A percentile compares a stretch with the other conserved stretches of the same genome.
These are phyloP conservation scores for Cantharellus anzutake DNA, from an alignment of 768 basidiomycete genomes.

Conservation along the genomic window DNA sequence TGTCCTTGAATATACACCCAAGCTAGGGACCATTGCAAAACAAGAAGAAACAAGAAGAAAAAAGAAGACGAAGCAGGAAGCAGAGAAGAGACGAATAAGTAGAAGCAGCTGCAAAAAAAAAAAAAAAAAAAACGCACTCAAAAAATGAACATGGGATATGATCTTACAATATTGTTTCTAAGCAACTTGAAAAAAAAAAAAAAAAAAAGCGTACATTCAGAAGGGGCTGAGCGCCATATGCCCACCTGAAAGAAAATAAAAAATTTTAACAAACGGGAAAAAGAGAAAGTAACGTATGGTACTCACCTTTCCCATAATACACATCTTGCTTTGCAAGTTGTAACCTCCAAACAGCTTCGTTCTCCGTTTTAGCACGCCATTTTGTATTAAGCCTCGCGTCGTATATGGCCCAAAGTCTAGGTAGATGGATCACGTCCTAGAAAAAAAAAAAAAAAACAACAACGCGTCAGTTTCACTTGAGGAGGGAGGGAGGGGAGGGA, in stretches of 20 bases:
- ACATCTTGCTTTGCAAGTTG: slow-evolving; percentile 4
- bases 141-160: too few species aligned
- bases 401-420: slow-evolving; percentile 1
- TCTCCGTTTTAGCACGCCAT: slow-evolving; percentile 7
- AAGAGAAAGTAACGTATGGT: background rate
- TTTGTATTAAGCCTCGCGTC: background rate
- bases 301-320: slow-evolving; percentile 5
- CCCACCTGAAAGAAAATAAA: background rate
- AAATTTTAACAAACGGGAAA: background rate
- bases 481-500: background rate
- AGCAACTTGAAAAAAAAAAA: too few species aligned
- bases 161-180: too few species aligned
- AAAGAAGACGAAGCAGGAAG: too few species aligned
- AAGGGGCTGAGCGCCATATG: background rate
- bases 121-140: too few species aligned
- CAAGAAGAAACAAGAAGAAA: too few species aligned
- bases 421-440: slow-evolving; percentile 6
- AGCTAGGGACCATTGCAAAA: too few species aligned
- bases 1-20: too few species aligned
- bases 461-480: background rate
- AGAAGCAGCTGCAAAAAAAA: too few species aligned
- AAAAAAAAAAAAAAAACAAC: background rate
- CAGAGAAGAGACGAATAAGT: too few species aligned
- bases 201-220: background rate
- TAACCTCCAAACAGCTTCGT: slow-evolving; percentile 6